Percentiles rank a stretch among this genome's conserved stretches.
Conservation (phyloP, 148 eudicot genomes). For the Simmondsia chinensis region DNA sequence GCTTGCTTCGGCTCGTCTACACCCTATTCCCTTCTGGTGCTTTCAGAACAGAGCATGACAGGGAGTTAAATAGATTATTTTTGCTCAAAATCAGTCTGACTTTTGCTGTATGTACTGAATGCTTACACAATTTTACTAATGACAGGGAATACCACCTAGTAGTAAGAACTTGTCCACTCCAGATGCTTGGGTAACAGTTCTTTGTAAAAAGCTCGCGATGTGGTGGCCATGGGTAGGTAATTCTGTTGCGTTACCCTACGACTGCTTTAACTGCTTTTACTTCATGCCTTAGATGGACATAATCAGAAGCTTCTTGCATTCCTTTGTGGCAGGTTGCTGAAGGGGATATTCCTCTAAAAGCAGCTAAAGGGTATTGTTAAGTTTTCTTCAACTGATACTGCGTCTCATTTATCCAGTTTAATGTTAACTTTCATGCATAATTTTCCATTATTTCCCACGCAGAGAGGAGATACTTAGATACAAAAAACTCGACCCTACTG, state of each 20-base stretch:
- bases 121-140: conserved; percentile 4
- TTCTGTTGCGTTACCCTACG: conserved; percentile 1
- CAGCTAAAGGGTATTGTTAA: conserved; percentile 59
- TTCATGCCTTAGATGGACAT: neutral
- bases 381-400: neutral
- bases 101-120: neutral
- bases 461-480: conserved; percentile 71
- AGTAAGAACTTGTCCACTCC: conserved; percentile 37
- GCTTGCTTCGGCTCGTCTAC: too few species aligned
- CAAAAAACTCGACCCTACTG: conserved; percentile 70
- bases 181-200: conserved; percentile 68
- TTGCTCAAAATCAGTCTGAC: too few species aligned
- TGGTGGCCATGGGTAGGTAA: conserved; percentile 94
- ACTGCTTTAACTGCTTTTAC: too few species aligned
- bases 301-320: neutral
- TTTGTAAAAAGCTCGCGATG: conserved; percentile 59
- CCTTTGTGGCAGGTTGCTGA: conserved; percentile 63
- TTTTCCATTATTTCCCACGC: conserved; percentile 14
- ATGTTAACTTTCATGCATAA: neutral
- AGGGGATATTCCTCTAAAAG: conserved; percentile 62
- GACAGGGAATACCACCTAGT: conserved; percentile 68
- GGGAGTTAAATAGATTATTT: too few species aligned
- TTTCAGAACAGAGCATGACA: too few species aligned
- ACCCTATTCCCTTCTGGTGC: too few species aligned
- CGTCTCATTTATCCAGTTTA: conserved; percentile 1